phyloP scores from a whole-genome alignment of 352 stramenopile species.

The Pythium biforme region DNA sequence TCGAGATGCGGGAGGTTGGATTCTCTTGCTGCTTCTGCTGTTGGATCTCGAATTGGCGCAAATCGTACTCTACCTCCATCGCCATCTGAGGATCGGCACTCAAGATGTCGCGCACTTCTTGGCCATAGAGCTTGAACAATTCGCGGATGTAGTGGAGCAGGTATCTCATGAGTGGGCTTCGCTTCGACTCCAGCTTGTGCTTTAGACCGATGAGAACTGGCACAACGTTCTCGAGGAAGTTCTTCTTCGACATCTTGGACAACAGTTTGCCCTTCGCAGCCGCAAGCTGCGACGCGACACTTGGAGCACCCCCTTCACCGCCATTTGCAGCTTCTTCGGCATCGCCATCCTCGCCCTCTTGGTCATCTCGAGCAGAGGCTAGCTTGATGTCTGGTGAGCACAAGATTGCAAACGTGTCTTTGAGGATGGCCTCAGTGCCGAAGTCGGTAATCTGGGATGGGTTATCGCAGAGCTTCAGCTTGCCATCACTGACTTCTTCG shows the following conservation, averaged over 20 bases:
- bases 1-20: slow-evolving; percentile 24
- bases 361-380: slow-evolving; percentile 41
- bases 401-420: slow-evolving; percentile 86
- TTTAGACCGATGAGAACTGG: slow-evolving; percentile 96
- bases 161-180: slow-evolving; percentile 92
- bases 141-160: slow-evolving; percentile 94
- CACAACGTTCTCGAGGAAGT: slow-evolving; percentile 96
- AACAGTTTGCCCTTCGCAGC: slow-evolving; percentile 92
- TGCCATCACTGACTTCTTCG: slow-evolving; percentile 86
- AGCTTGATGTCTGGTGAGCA: slow-evolving; percentile 89
- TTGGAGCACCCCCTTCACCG: slow-evolving; percentile 24
- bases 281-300: slow-evolving; percentile 70
- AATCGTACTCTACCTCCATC: slow-evolving; percentile 96
- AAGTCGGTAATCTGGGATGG: slow-evolving; percentile 79
- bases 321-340: slow-evolving; percentile 60
- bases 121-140: slow-evolving; percentile 92
- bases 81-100: slow-evolving; percentile 91
- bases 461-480: slow-evolving; percentile 67
- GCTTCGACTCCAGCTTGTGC: slow-evolving; percentile 90
- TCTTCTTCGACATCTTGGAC: slow-evolving; percentile 96
- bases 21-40: slow-evolving; percentile 41
- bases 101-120: slow-evolving; percentile 93
- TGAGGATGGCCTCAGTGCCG: slow-evolving; percentile 86
- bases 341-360: slow-evolving; percentile 56
- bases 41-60: slow-evolving; percentile 76